Conservation (phyloP, 139 green algal genomes). For the Zygnema cylindricum region DNA sequence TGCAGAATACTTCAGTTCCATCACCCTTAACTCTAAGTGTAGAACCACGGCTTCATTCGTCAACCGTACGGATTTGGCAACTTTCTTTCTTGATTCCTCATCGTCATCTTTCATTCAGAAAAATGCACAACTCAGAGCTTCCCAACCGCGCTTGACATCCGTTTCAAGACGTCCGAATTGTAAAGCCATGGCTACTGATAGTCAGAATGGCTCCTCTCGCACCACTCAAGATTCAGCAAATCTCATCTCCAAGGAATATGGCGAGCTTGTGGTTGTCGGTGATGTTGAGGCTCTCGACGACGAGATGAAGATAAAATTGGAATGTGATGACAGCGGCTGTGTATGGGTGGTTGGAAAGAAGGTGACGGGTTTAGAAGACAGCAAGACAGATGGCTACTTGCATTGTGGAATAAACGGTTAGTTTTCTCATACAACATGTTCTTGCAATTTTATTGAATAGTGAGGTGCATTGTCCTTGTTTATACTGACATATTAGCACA, state of each 20-base stretch:
- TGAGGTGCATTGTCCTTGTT: too few relatives aligned
- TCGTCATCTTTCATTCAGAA: background rate
- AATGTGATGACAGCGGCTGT: conserved; percentile 55
- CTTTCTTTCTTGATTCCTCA: background rate
- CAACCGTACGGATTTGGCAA: too few relatives aligned
- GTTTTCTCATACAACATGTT: too few relatives aligned
- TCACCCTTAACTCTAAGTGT: too few relatives aligned
- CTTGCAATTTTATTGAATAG: too few relatives aligned
- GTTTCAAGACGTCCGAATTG: background rate
- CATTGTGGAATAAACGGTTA: conserved; percentile 35
- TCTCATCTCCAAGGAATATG: background rate
- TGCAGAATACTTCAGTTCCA: background rate
- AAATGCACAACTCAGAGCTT: background rate
- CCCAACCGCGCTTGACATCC: background rate
- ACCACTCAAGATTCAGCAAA: background rate
- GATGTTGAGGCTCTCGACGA: conserved; percentile 27
- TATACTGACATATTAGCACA: too few relatives aligned
- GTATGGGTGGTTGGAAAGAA: conserved; percentile 33
- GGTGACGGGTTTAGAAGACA: background rate
- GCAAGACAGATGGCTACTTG: conserved; percentile 25
- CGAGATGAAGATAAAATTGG: conserved; percentile 36
- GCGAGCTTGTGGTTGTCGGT: conserved; percentile 28
- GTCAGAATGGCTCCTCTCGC: background rate
- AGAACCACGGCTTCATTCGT: too few relatives aligned
- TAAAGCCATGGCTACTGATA: background rate